A percentile compares a stretch with the other conserved stretches of the same genome.
Evolutionary conservation across 2,329 filamentous ascomycete genomes (phyloP).

Genomic region (Ophiostoma novo-ulmi): DNA sequence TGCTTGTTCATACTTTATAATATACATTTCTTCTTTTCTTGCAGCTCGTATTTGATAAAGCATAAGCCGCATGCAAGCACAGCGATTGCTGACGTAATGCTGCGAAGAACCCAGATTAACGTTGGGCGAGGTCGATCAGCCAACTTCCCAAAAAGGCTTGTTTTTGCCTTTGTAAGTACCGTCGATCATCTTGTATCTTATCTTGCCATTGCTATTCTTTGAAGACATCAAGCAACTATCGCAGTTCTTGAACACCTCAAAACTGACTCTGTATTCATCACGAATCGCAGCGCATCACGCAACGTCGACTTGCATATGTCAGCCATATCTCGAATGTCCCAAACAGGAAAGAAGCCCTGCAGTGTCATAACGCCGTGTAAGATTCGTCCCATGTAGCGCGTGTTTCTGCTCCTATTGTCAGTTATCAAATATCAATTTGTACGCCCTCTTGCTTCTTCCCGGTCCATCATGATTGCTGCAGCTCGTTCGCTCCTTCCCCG

Average conservation of each 20-base stretch:
- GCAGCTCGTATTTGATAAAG: not conserved
- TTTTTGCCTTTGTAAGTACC: not conserved
- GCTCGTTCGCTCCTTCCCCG: not conserved
- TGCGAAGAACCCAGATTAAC: not conserved
- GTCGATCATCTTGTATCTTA: not conserved
- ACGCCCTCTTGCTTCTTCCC: not conserved
- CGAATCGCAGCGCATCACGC: not conserved
- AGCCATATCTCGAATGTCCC: conserved; percentile 15
- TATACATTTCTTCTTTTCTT: not conserved
- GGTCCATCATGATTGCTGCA: not conserved
- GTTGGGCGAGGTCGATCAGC: not conserved
- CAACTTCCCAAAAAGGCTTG: not conserved
- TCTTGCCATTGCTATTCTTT: not conserved
- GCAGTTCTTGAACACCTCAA: not conserved
- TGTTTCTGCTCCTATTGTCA: not conserved
- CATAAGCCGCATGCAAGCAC: not conserved
- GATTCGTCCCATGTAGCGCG: not conserved
- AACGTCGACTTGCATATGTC: conserved; percentile 2
- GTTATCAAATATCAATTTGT: not conserved
- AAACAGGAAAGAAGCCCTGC: not conserved
- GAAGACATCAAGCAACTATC: no score
- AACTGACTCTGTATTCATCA: not conserved
- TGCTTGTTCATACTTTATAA: not conserved
- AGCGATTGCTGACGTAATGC: not conserved
- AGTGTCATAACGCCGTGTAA: not conserved